phyloP scores from a whole-genome alignment of 2,329 filamentous ascomycete genomes.

The Ciborinia camelliae region DNA sequence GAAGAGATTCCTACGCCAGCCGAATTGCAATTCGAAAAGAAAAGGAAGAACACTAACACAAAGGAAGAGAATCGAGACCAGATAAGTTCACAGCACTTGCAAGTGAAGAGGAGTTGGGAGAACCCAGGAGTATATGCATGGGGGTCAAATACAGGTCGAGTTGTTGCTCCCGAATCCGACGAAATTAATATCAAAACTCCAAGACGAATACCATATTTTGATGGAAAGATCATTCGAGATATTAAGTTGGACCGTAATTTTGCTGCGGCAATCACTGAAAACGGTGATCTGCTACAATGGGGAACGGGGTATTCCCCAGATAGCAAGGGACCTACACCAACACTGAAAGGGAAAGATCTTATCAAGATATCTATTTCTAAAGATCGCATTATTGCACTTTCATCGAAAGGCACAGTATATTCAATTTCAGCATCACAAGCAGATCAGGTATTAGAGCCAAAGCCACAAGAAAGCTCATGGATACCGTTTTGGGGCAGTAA shows the following conservation, averaged over 20 bases:
- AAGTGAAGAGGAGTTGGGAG: slow-evolving; percentile 78
- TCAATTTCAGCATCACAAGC: slow-evolving; percentile 73
- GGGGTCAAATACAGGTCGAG: slow-evolving; percentile 81
- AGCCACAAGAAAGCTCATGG: slow-evolving; percentile 63
- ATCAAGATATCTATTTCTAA: slow-evolving; percentile 71
- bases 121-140: slow-evolving; percentile 90
- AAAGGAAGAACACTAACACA: slow-evolving; percentile 53
- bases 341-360: slow-evolving; percentile 78
- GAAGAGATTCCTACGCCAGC: slow-evolving; percentile 40
- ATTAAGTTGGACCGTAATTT: slow-evolving; percentile 80
- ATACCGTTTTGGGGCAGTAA: slow-evolving; percentile 66
- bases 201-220: slow-evolving; percentile 74
- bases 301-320: slow-evolving; percentile 70
- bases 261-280: slow-evolving; percentile 82
- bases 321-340: slow-evolving; percentile 61
- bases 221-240: slow-evolving; percentile 79
- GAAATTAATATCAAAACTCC: slow-evolving; percentile 78
- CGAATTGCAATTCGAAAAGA: slow-evolving; percentile 65
- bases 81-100: slow-evolving; percentile 80
- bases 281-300: slow-evolving; percentile 90
- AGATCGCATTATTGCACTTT: slow-evolving; percentile 79
- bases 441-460: slow-evolving; percentile 65
- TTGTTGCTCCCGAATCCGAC: slow-evolving; percentile 79
- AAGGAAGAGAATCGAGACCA: slow-evolving; percentile 72
- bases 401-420: slow-evolving; percentile 73